Evolutionary conservation across 495 filamentous ascomycete genomes (phyloP), one percentile per base, ranked within the genome.

Genomic region (Ascodesmis nigricans): DNA sequence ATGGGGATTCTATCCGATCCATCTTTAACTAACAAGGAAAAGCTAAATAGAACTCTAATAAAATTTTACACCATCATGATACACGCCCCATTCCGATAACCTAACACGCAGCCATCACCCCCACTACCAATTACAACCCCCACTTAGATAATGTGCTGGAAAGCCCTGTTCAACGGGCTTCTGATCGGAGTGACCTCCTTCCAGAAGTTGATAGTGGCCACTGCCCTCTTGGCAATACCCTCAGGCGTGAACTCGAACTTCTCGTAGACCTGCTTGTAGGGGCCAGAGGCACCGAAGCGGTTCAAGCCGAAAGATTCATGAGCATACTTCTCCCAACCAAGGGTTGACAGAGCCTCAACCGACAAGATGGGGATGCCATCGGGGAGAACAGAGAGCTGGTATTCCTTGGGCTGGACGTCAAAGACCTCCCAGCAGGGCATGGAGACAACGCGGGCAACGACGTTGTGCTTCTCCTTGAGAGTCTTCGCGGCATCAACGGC

Each of bases 241-340:
- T 90, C 81, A 26, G 90, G 75, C 20, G 82, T 95, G 66, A 97
- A 91, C 58, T 93, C 90, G 65, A 97, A 97, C 69, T 91, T 95
- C 76, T 91, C 75, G 63, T 97, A 97, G 34, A 97, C 82, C 50
- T 95, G 71, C 73, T 91, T 90, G 64, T 95, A 97, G 41, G 87
- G 71, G 45, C 83, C 87, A 34, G 75, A 83, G 46, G 82, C 83
- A 69, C 87, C 87, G 58, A 97, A 97, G 51, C 87, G 69, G 73
- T 97, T 95, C 24, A 97, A 70, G 53, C 87, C 87, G 53, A 97
- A 97, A 25, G 35, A 29, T 19, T 37, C 35, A 26, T 37, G 35
- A 11, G 35, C 35, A 26, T 37, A 37, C 10, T 26, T 17, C 18
- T 37, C 35, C 35, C 35, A 37, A 14, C 39, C 39, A 16, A 65